These are phyloP conservation scores for Prinsepia uniflora DNA, from an alignment of 306 rosid genomes.

Conservation along the genomic window DNA sequence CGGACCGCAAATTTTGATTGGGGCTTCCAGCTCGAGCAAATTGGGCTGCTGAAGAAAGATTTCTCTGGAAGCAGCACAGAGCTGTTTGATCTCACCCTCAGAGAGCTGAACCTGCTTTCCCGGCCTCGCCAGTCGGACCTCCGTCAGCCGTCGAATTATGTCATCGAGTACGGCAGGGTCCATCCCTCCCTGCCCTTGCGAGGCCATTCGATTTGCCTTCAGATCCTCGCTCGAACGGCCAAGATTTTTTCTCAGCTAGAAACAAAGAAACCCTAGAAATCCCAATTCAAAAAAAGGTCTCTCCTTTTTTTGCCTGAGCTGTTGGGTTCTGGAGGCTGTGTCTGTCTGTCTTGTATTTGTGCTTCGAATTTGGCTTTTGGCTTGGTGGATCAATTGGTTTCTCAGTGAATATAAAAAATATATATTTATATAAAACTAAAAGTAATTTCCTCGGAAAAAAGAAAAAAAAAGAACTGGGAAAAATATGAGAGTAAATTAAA, in stretches of 20 bases:
- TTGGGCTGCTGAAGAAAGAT: constrained; percentile 77
- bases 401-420: not conserved
- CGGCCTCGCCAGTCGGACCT: constrained; percentile 73
- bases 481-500: not conserved
- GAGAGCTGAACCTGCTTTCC: constrained; percentile 90
- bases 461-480: not conserved
- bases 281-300: not conserved
- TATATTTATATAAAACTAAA: not conserved
- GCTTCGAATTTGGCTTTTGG: constrained; percentile 4
- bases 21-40: constrained; percentile 95
- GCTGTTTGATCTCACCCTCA: constrained; percentile 91
- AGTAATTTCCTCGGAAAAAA: constrained; percentile 8
- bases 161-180: constrained; percentile 82
- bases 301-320: not conserved
- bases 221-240: constrained; percentile 20
- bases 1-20: constrained; percentile 90
- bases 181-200: constrained; percentile 56
- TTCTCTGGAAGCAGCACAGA: constrained; percentile 68
- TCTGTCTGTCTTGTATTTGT: not conserved
- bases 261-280: constrained; percentile 24
- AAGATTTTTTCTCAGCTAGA: not conserved
- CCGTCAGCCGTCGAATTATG: constrained; percentile 79
- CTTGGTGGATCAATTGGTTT: constrained; percentile 1
- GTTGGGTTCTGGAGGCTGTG: constrained; percentile 8
- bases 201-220: constrained; percentile 36